A percentile compares a stretch with the other conserved stretches of the same genome.
These are phyloP conservation scores for Metarhizium brunneum DNA, from an alignment of 2,329 filamentous ascomycete species.

Conservation along the genomic window DNA sequence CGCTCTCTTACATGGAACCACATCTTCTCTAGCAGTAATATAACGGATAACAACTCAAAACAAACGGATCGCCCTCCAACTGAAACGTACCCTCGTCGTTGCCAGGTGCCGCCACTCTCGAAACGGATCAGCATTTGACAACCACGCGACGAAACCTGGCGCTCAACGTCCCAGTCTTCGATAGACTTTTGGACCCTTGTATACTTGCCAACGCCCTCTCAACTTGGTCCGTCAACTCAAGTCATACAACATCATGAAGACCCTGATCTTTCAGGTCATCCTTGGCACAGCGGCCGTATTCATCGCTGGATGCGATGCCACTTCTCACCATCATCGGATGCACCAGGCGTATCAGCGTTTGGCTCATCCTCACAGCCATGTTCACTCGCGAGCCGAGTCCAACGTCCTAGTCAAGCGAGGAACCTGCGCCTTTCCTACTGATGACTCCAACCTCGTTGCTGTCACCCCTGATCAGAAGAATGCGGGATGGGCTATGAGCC, in stretches of 20 bases:
- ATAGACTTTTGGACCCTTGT: background rate
- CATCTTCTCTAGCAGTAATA: too few relatives aligned
- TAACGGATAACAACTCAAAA: background rate
- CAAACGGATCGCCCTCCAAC: background rate
- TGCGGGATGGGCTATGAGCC: slow-evolving; percentile 72
- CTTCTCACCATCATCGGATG: slow-evolving; percentile 22
- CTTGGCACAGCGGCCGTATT: slow-evolving; percentile 40
- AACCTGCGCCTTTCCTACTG: slow-evolving; percentile 55
- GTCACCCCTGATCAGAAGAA: slow-evolving; percentile 57
- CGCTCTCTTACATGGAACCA: too few relatives aligned
- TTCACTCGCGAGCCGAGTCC: slow-evolving; percentile 10
- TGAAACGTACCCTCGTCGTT: background rate
- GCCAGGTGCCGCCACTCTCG: slow-evolving; percentile 1
- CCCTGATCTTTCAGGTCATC: slow-evolving; percentile 35
- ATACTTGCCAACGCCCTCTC: background rate
- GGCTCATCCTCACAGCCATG: slow-evolving; percentile 18
- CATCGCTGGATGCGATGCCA: slow-evolving; percentile 26
- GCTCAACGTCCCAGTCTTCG: background rate
- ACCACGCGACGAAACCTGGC: background rate
- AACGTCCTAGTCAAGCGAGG: slow-evolving; percentile 38
- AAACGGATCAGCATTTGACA: background rate
- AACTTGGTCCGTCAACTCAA: background rate
- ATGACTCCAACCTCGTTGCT: slow-evolving; percentile 54
- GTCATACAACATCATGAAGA: slow-evolving; percentile 36
- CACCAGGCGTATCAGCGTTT: slow-evolving; percentile 29